Conservation (phyloP, 2,329 filamentous ascomycete genomes). For the Diaporthe sp. region DNA sequence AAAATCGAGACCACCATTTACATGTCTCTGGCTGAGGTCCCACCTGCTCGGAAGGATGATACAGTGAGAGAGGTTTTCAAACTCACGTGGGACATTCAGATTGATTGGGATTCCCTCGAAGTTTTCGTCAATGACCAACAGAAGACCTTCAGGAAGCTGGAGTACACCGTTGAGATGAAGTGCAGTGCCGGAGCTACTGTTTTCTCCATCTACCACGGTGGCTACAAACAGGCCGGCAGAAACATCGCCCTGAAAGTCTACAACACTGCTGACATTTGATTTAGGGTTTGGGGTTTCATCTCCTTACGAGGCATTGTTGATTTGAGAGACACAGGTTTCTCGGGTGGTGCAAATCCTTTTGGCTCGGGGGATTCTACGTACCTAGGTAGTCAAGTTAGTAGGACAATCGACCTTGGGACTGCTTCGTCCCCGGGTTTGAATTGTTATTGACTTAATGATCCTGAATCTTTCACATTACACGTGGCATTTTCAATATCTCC, state of each 20-base stretch:
- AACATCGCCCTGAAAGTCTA: constrained; percentile 38
- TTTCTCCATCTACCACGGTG: constrained; percentile 42
- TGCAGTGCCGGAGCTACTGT: constrained; percentile 36
- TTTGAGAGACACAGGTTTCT: not conserved
- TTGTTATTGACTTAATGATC: too few relatives aligned
- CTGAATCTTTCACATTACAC: too few relatives aligned
- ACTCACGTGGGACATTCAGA: constrained; percentile 31
- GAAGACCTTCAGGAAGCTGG: constrained; percentile 25
- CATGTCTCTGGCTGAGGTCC: not conserved
- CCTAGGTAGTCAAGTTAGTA: not conserved
- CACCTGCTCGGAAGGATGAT: constrained; percentile 17
- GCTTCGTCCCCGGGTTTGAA: too few relatives aligned
- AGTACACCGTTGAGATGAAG: constrained; percentile 40
- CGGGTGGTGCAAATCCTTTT: too few relatives aligned
- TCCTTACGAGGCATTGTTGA: too few relatives aligned
- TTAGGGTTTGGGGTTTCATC: not conserved
- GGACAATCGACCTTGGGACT: not conserved
- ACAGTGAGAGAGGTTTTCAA: constrained; percentile 29
- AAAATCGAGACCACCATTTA: constrained; percentile 12
- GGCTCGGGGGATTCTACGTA: too few relatives aligned
- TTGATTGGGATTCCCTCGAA: constrained; percentile 34
- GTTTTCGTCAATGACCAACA: constrained; percentile 20
- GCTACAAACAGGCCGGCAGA: constrained; percentile 37
- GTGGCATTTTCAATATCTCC: not conserved
- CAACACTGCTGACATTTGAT: not conserved